A percentile compares a stretch with the other conserved stretches of the same genome.
These are phyloP conservation scores for Ramicandelaber brevisporus DNA, from an alignment of 192 early-diverging fungal species.

Conservation along the genomic window DNA sequence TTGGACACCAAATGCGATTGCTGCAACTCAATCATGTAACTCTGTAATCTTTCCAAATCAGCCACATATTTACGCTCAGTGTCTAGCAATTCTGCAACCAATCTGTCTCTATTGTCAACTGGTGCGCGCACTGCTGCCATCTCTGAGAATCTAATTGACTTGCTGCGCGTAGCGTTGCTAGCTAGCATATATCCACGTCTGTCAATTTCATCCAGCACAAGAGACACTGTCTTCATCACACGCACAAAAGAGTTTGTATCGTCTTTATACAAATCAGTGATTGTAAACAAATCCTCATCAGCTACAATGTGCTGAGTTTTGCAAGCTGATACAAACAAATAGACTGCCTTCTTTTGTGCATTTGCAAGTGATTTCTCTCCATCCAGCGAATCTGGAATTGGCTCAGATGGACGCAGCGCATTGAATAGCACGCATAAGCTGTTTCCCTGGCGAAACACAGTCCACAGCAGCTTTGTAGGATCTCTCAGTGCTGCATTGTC, in stretches of 20 bases:
- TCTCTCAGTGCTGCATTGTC: too few species aligned
- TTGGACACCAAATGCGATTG: slow-evolving; percentile 44
- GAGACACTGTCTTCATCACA: slow-evolving; percentile 65
- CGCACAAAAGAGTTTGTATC: slow-evolving; percentile 94
- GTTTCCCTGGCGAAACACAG: slow-evolving; percentile 38
- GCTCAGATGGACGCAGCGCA: slow-evolving; percentile 30
- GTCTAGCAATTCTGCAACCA: slow-evolving; percentile 73
- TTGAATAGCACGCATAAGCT: slow-evolving; percentile 48
- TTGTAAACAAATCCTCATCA: slow-evolving; percentile 56
- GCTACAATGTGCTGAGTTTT: slow-evolving; percentile 40
- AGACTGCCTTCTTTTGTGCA: slow-evolving; percentile 60
- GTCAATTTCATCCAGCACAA: slow-evolving; percentile 55
- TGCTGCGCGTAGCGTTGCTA: too few species aligned
- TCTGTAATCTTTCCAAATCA: slow-evolving; percentile 62
- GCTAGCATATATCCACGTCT: too few species aligned
- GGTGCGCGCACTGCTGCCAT: slow-evolving; percentile 32
- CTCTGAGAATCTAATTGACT: too few species aligned
- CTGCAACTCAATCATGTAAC: slow-evolving; percentile 43
- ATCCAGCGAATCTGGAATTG: slow-evolving; percentile 23
- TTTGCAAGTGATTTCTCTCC: slow-evolving; percentile 26
- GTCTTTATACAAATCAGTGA: slow-evolving; percentile 73
- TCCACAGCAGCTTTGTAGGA: slow-evolving; percentile 46
- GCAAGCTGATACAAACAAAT: slow-evolving; percentile 68
- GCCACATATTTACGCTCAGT: slow-evolving; percentile 83
- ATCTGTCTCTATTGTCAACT: slow-evolving; percentile 65